Base-by-base conservation (phyloP, 2,329 filamentous ascomycete species). In the Berkeleyomyces rouxiae region DNA sequence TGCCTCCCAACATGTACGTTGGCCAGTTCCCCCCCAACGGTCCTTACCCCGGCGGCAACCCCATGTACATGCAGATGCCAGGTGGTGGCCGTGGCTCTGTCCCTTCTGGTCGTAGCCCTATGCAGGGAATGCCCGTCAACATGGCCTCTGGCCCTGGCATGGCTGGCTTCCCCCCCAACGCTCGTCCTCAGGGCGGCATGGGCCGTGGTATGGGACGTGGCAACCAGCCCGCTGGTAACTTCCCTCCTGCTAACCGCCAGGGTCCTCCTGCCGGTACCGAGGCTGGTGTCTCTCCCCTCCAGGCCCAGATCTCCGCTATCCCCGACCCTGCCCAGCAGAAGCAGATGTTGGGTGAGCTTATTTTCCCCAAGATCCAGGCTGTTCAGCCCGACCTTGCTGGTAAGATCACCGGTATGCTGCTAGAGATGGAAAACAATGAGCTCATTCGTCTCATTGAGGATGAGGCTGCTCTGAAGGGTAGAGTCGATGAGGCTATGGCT, bases 381-480 rank as follows among this genome's bases (percentile, higher is more conserved):
- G 86, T 96, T 76, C 93, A 99, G 79, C 88, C 90, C 65, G 91
- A 96, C 70, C 82, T 99, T 71, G 93, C 93, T 66, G 93, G 93
- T 73, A 99, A 99, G 86, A 97, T 99, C 75, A 99, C 93, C 66
- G 93, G 93, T 77, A 99, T 99, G 93, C 87, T 99, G 70, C 78
- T 99, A 70, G 93, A 99, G 83, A 99, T 99, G 93, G 93, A 97
- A 71, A 97, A 97, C 77, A 74, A 81, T 64, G 93, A 99, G 79
- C 80, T 99, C 70, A 82, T 99, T 72, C 89, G 88, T 77, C 83
- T 99, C 67, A 90, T 95, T 68, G 88, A 92, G 73, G 90, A 97
- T 71, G 90, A 96, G 58, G 77, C 79, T 69, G 88, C 91, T 72
- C 86, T 99, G 65, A 88, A 90, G 73, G 83, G 86, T 74, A 99